Evolutionary conservation across 345 rosid genomes (phyloP), one percentile per base, ranked within the genome.

Genomic region (Lepidium sativum): DNA sequence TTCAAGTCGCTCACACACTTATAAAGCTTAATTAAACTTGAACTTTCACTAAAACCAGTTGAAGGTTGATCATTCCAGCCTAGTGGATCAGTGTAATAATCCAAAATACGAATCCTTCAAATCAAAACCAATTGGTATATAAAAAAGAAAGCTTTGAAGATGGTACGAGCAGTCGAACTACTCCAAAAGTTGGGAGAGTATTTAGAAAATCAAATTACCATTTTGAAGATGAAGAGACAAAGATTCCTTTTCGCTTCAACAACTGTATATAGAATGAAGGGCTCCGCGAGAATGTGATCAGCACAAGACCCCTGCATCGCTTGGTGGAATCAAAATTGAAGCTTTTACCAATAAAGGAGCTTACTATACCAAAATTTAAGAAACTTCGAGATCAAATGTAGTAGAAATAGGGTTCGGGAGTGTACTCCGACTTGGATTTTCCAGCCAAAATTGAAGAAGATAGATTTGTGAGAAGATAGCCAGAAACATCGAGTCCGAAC

Each of bases 31-130:
- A 71, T 54, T 35, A 63, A 21, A 32, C 56, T 41, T 16, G 83
- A 76, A 69, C 69, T 54, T 75, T 77, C 81, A 53, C 5, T 11
- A 1, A 66, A 60, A 72, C 25, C 27, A 55, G 50, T 73, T 27
- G 38, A 44, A 25, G 60, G n/a, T 47, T 44, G 63, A 70, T 67
- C 76, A 77, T 83, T 84, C 99, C 97, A 94, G 35, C 91, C 96
- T 18, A 82, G 78, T 75, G 96, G 96, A 77, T 94, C 92, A 17
- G 80, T 75, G 60, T 83, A 94, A 74, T 96, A 94, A 77, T 94
- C 99, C 84, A 94, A 78, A 51, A 90, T 74, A 56, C 67, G 83
- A 82, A 88, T 63, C 91, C 96, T 90, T 76, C 50, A 61, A 60
- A 44, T n/a, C 47, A 45, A 41, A 41, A 58, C 16, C 40, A 39